Evolutionary conservation across 306 rosid species (phyloP).

Genomic region (Quercus alba): DNA sequence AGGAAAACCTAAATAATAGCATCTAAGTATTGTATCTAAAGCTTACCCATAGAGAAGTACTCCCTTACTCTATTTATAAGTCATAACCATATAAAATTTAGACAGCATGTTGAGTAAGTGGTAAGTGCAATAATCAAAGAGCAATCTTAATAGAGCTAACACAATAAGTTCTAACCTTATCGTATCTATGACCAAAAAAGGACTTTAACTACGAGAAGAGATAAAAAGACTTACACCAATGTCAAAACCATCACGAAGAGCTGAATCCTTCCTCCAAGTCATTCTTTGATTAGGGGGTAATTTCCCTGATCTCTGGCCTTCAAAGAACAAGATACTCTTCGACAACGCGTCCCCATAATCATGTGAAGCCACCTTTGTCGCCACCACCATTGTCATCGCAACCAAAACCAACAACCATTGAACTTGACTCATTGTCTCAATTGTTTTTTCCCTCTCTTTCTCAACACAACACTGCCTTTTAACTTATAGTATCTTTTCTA

Average conservation of each 20-base stretch:
- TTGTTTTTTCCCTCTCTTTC: not conserved
- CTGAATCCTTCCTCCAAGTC: slow-evolving; percentile 53
- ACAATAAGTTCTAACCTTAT: too few species aligned
- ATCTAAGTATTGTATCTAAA: too few species aligned
- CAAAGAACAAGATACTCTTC: slow-evolving; percentile 55
- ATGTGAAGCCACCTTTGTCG: slow-evolving; percentile 16
- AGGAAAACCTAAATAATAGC: accelerated
- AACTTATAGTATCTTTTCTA: too few species aligned
- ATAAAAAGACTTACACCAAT: not conserved
- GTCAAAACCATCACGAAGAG: slow-evolving; percentile 39
- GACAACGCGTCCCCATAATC: slow-evolving; percentile 45
- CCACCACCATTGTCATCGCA: not conserved
- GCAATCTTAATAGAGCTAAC: too few species aligned
- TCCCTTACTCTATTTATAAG: too few species aligned
- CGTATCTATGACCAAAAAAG: too few species aligned
- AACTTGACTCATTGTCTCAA: not conserved
- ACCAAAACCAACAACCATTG: not conserved
- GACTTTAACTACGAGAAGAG: too few species aligned
- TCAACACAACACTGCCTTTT: not conserved
- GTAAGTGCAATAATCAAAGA: too few species aligned
- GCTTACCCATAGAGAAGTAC: accelerated
- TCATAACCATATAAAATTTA: too few species aligned
- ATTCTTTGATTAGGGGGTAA: slow-evolving; percentile 47
- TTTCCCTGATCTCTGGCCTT: slow-evolving; percentile 59
- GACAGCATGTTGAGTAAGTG: too few species aligned